Conservation (phyloP, 208 protist genomes). For the Sergeia podlipaevii region DNA sequence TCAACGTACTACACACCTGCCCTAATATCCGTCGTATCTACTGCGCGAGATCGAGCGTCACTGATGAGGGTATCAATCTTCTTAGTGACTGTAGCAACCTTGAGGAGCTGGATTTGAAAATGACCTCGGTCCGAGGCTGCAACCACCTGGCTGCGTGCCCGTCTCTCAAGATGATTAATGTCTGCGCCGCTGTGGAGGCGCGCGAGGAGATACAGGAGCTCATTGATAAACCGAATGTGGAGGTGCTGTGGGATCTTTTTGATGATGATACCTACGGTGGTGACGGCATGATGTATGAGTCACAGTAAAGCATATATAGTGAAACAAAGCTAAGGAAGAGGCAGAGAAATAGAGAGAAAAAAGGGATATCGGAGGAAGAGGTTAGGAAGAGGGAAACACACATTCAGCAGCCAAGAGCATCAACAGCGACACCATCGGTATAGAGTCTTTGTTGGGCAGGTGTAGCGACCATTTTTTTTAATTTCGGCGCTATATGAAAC, state of each 20-base stretch:
- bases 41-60: conserved; percentile 59
- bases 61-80: conserved; percentile 56
- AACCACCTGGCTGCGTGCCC: conserved; percentile 52
- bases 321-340: too few relatives aligned
- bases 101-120: conserved; percentile 75
- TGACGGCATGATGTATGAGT: too few relatives aligned
- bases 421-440: too few relatives aligned
- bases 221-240: conserved; percentile 31
- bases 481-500: too few relatives aligned
- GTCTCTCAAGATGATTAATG: conserved; percentile 62
- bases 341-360: too few relatives aligned
- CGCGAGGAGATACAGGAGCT: conserved; percentile 45
- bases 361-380: too few relatives aligned
- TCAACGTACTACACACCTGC: conserved; percentile 78
- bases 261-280: conserved; percentile 32
- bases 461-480: too few relatives aligned
- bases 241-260: conserved; percentile 72
- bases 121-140: conserved; percentile 56
- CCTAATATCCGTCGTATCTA: conserved; percentile 68
- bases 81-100: conserved; percentile 51
- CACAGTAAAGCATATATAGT: too few relatives aligned
- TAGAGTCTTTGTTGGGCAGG: too few relatives aligned
- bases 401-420: too few relatives aligned
- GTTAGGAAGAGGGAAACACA: too few relatives aligned
- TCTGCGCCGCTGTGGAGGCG: conserved; percentile 37